Conservation (phyloP, 129 eudicot genomes). For the Centella asiatica region DNA sequence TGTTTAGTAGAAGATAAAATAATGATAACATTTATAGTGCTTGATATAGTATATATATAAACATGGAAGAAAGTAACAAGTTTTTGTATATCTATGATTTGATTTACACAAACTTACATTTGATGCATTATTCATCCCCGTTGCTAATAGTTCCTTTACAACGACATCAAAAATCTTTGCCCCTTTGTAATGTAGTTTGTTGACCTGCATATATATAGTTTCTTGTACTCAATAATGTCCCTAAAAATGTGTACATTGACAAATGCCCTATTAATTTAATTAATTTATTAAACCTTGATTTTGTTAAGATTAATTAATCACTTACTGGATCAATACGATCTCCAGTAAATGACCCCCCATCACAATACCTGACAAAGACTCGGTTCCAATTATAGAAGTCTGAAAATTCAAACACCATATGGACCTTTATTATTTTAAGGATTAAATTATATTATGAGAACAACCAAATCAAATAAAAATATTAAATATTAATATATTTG, state of each 20-base stretch:
- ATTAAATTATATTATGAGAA: too few species aligned
- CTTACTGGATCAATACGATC: conserved; percentile 1
- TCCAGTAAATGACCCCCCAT: conserved; percentile 3
- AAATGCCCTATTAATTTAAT: background rate
- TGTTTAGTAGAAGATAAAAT: too few species aligned
- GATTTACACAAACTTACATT: conserved; percentile 19
- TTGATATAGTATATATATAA: too few species aligned
- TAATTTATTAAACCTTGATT: background rate
- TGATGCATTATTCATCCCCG: conserved; percentile 52
- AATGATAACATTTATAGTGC: too few species aligned
- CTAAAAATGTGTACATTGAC: background rate
- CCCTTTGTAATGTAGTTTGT: conserved; percentile 56
- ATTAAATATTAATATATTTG: too few species aligned
- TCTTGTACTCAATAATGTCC: background rate
- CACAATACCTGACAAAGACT: conserved; percentile 4
- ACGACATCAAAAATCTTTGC: conserved; percentile 53
- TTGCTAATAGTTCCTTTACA: conserved; percentile 43
- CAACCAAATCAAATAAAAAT: background rate
- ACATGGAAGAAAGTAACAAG: too few species aligned
- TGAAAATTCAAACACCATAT: background rate
- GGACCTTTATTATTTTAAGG: background rate
- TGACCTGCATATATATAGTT: conserved; percentile 31
- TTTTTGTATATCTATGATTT: too few species aligned
- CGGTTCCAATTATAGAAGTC: conserved; percentile 9
- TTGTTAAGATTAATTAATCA: background rate